Base-by-base conservation (phyloP, 306 rosid genomes). In the Cicer bijugum region DNA sequence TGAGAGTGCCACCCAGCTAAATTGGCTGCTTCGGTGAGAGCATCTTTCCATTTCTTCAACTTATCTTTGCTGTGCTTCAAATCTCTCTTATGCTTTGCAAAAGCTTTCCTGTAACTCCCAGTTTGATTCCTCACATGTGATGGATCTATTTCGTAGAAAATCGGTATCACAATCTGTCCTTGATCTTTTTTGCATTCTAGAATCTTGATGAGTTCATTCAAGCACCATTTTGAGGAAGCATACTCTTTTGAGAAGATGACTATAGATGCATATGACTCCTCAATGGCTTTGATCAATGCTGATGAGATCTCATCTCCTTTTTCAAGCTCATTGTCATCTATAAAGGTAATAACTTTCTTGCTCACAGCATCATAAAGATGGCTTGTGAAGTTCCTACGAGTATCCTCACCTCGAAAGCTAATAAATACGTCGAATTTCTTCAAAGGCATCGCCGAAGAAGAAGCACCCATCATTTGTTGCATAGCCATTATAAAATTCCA, bases 151-250 rank as follows among this genome's bases (percentile, higher is more conserved):
- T 50, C 33, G 9, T 75, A 63, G 63, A 74, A 74, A 3, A 74
- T 48, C 0, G 78, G 78, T 33, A 74, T 47, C 8, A 74, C 78
- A 61, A 74, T 1, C 0, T 74, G 78, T 37, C 62, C 51, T 0
- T 0, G 6, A 8, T 11, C 23, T n/a, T 38, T 23, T 51, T 62
- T 74, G 42, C 78, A 74, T 48, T 74, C 62, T 0, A 74, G 35
- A 61, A 74, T 71, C 53, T 55, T 42, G 1, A 35, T 2, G 7
- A 74, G 56, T 74, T 74, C 78, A 37, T 62, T 23, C 62, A 74
- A 74, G 11, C 71, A 61, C 71, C 71, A 74, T 38, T 62, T 74
- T 8, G 78, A 62, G 10, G 78, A 35, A 47, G 71, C 63, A 38
- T 74, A 75, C 16, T 64, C 5, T 47, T 72, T 0, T 42, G 67